Evolutionary conservation across 352 stramenopile species (phyloP), one percentile per base, ranked within the genome.

Genomic region (Globisporangium recalcitrans): DNA sequence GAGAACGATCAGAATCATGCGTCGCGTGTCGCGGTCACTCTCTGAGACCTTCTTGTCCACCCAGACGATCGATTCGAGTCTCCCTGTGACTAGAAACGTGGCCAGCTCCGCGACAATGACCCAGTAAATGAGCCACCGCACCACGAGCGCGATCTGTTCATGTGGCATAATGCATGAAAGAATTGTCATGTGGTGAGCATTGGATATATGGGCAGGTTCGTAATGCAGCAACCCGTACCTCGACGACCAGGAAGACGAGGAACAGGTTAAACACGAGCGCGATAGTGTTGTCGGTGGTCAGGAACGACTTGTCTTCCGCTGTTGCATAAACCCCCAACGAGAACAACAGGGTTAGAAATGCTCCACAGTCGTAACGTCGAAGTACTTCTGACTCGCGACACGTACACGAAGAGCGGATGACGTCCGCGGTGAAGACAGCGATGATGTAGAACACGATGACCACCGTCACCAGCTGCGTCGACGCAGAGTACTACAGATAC

Each of bases 41-140:
- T 68, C 61, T 0, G 69, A 71, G n/a, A 75, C 58, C 6, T 68
- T 70, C 32, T 78, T 60, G 29, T 78, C 65, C 21, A 64, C 11
- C 65, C 65, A 69, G 13, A 69, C 29, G 22, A 68, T 48, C n/a
- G 64, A 51, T 6, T 64, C 26, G n/a, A 67, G 21, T 44, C 36
- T 60, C n/a, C 63, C 52, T 3, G 63, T 69, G n/a, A 82, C 47
- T 0, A 64, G 26, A 24, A 61, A 71, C 24, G 51, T 68, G 53
- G 74, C 34, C 26, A 77, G 40, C 31, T 75, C 67, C n/a, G 72
- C 73, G 52, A 83, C 46, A 21, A 87, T 67, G 24, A 80, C 66
- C 64, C 68, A 85, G 57, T 87, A 88, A 8, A 87, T 62, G 44
- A 85, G 53, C 77, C 80, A 84, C 34, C 77, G 77, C 21, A 82